phyloP scores from a whole-genome alignment of 345 rosid genomes.

The Stellera chamaejasme region DNA sequence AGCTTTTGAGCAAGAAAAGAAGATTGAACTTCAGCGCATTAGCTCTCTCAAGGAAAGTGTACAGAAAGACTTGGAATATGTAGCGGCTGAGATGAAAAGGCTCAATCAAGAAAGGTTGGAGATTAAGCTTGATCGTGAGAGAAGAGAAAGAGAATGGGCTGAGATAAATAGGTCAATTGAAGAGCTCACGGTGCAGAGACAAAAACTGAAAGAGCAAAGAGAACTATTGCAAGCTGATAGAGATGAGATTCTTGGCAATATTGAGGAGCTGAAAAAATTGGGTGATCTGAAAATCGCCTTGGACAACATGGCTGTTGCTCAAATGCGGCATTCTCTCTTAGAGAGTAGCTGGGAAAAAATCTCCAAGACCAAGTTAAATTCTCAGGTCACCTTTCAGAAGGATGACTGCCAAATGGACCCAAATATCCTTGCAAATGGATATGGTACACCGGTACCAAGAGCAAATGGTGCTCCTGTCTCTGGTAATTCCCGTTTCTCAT shows the following conservation, averaged over 20 bases:
- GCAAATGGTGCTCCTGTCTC: constrained; percentile 25
- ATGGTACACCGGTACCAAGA: constrained; percentile 31
- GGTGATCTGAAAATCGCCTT: constrained; percentile 67
- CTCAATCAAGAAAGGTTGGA: constrained; percentile 76
- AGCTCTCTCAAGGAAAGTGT: constrained; percentile 56
- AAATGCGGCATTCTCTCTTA: constrained; percentile 53
- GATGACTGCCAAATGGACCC: constrained; percentile 23
- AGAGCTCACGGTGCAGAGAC: constrained; percentile 70
- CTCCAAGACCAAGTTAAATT: constrained; percentile 33
- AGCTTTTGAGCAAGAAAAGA: constrained; percentile 77
- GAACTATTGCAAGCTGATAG: constrained; percentile 68
- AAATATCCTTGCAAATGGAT: constrained; percentile 30
- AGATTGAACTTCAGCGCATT: constrained; percentile 51
- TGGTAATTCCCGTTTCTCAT: constrained; percentile 51
- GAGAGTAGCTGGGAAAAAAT: constrained; percentile 51
- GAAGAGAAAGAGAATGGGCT: constrained; percentile 75
- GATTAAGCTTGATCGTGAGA: constrained; percentile 72
- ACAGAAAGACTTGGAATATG: constrained; percentile 62
- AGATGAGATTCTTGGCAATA: constrained; percentile 54
- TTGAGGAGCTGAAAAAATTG: constrained; percentile 63
- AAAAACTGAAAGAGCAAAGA: constrained; percentile 75
- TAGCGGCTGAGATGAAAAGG: constrained; percentile 57
- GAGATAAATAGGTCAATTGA: constrained; percentile 65
- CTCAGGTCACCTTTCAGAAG: constrained; percentile 28
- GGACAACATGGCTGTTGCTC: constrained; percentile 60